A percentile compares a stretch with the other conserved stretches of the same genome.
phyloP scores from a whole-genome alignment of 331 rosid species.

The Cydonia oblonga region DNA sequence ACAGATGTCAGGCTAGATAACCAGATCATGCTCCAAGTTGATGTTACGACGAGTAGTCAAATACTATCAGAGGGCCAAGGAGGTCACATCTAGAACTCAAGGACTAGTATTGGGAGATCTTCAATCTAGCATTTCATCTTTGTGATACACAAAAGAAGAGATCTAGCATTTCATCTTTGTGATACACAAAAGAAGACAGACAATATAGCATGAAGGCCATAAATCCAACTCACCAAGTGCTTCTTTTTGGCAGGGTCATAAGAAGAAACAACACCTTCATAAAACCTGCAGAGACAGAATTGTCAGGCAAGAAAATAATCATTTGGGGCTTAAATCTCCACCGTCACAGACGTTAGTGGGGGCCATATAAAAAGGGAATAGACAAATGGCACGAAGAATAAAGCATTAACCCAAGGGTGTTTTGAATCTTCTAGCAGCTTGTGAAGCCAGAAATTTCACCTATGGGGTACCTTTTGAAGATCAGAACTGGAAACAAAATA shows the following conservation, averaged over 20 bases:
- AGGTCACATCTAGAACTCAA: conserved; percentile 15
- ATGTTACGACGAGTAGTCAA: too few species aligned
- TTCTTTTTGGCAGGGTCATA: conserved; percentile 42
- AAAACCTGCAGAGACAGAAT: conserved; percentile 45
- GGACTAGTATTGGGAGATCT: background rate
- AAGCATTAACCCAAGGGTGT: background rate
- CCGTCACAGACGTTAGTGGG: background rate
- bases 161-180: background rate
- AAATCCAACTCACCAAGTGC: conserved; percentile 46
- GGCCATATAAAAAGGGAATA: background rate
- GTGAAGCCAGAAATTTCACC: background rate
- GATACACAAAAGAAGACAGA: background rate
- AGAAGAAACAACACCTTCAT: conserved; percentile 48
- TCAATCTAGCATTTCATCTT: background rate
- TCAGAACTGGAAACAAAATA: background rate
- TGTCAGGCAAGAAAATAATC: background rate
- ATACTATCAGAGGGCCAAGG: background rate
- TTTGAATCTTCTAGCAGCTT: background rate
- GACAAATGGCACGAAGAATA: background rate
- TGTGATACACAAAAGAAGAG: background rate
- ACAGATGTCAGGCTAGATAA: background rate
- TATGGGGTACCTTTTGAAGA: background rate
- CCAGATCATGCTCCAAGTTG: too few species aligned
- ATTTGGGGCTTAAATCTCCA: background rate
- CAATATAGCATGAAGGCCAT: background rate